phyloP scores from a whole-genome alignment of 2,329 filamentous ascomycete species.

The Hypoxylon sp. region DNA sequence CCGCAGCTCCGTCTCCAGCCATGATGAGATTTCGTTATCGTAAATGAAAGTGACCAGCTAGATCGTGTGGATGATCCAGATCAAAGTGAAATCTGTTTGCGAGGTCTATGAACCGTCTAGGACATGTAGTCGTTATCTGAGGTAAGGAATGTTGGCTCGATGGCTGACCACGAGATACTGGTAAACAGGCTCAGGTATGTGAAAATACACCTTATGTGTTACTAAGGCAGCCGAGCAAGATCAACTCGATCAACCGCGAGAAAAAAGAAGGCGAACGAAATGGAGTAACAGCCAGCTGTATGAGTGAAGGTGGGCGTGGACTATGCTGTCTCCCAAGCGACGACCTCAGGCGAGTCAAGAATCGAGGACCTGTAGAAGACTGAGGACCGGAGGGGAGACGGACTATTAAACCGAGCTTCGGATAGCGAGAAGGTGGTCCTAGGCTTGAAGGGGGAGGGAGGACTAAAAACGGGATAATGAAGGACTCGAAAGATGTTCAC shows the following conservation, averaged over 20 bases:
- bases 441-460: no score
- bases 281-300: conserved; percentile 40
- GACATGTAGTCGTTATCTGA: conserved; percentile 4
- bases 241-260: conserved; percentile 37
- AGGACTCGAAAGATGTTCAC: conserved; percentile 17
- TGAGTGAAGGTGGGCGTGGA: conserved; percentile 3
- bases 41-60: conserved; percentile 11
- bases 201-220: no score
- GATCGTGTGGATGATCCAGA: conserved; percentile 4
- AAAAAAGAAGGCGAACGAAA: conserved; percentile 24
- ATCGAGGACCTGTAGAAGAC: conserved; percentile 6
- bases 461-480: conserved; percentile 17
- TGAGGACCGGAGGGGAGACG: conserved; percentile 6
- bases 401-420: conserved; percentile 15
- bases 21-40: conserved; percentile 22
- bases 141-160: conserved; percentile 17
- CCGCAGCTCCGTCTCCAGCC: conserved; percentile 28
- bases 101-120: neutral
- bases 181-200: conserved; percentile 6
- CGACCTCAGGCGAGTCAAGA: conserved; percentile 9
- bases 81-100: neutral
- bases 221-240: conserved; percentile 20
- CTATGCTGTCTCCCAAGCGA: conserved; percentile 6
- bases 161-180: conserved; percentile 16
- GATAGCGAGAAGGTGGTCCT: neutral